Evolutionary conservation across 2,329 filamentous ascomycete species (phyloP), one percentile per base, ranked within the genome.

Genomic region (Nemania sp.): DNA sequence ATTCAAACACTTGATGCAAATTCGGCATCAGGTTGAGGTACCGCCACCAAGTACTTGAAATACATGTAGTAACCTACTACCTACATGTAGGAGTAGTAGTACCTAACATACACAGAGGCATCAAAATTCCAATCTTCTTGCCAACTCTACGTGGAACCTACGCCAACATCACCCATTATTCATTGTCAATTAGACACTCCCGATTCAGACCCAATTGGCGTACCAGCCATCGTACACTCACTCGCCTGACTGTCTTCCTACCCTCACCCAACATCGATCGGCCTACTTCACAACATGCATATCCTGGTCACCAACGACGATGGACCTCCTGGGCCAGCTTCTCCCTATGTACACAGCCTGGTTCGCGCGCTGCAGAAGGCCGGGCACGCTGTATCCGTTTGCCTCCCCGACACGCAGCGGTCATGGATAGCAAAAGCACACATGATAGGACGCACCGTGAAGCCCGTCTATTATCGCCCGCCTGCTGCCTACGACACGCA

Each of bases 371-470:
- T 95, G 52, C 87, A 92, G 74, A 77, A 81, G 58, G 87, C 89
- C 34, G 92, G 92, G 7, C 94, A 97, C 77, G 83, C 80, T n/a
- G 91, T 98, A 62, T 96, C 92, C 7, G 93, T 99, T 51, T 90
- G 95, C 65, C 85, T 99, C 13, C 95, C 95, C 1, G 87, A 97
- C 75, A 89, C 88, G 6, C 95, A 99, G 78, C 88, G 94, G 64
- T 97, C 92, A 58, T 99, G 95, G 95, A 98, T 99, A 71, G 93
- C 93, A 69, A 99, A 99, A 81, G 95, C 95, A 2, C 95, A 98
- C 77, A 90, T 98, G 72, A 92, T 98, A 70, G 93, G 93, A 58
- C 89, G 94, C 74, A 90, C 90, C 10, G 85, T 96, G 63, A 91
- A 89, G 73, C 92, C 92, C 9, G 83, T 86, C 29, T 97, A 96